Conservation (phyloP, 257 asterid species). For the Ilex aquifolium region DNA sequence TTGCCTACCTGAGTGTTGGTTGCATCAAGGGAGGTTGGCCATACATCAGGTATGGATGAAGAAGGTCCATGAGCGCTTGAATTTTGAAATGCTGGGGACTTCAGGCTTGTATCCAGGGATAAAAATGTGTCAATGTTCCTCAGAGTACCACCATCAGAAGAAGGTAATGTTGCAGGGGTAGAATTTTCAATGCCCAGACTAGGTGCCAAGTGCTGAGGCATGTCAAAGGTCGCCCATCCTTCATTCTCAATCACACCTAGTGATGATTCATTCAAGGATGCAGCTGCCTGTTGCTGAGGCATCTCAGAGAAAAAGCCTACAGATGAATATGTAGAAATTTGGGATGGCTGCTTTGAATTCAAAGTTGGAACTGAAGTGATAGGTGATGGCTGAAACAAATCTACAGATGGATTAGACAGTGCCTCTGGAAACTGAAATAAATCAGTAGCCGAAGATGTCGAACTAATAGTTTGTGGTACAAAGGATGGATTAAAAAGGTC, state of each 20-base stretch:
- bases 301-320: constrained; percentile 39
- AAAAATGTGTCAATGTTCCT: constrained; percentile 29
- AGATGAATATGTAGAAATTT: constrained; percentile 29
- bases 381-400: constrained; percentile 38
- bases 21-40: constrained; percentile 18
- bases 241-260: constrained; percentile 22
- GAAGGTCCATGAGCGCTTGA: constrained; percentile 25
- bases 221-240: constrained; percentile 54
- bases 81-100: constrained; percentile 25
- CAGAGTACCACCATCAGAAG: constrained; percentile 32
- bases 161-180: constrained; percentile 26
- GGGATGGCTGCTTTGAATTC: constrained; percentile 35
- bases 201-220: constrained; percentile 35
- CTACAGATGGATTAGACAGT: constrained; percentile 26
- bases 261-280: constrained; percentile 19
- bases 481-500: constrained; percentile 48
- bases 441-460: constrained; percentile 25
- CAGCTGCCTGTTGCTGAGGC: constrained; percentile 37
- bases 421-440: constrained; percentile 36
- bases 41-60: constrained; percentile 21
- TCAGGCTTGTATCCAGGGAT: constrained; percentile 23
- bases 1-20: constrained; percentile 25
- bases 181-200: constrained; percentile 20
- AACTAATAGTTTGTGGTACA: constrained; percentile 27
- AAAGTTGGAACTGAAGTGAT: constrained; percentile 29